These are phyloP conservation scores for Stemphylium vesicarium DNA, from an alignment of 2,329 filamentous ascomycete genomes.

Conservation along the genomic window DNA sequence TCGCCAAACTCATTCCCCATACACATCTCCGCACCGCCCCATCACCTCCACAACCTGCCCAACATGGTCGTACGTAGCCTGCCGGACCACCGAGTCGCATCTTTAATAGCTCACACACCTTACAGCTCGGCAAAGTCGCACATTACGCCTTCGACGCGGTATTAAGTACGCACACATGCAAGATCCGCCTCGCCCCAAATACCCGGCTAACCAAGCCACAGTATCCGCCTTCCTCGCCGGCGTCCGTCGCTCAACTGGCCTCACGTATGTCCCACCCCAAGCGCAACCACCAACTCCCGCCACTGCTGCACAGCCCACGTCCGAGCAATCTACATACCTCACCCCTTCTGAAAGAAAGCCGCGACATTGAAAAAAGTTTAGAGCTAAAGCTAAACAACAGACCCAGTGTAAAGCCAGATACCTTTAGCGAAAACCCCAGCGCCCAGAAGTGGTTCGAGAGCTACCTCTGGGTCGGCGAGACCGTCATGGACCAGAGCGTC, in stretches of 20 bases:
- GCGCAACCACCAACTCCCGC: neutral
- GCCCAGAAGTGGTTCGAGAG: constrained; percentile 88
- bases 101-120: constrained; percentile 62
- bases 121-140: constrained; percentile 87
- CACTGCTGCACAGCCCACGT: constrained; percentile 7
- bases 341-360: neutral
- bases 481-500: constrained; percentile 97
- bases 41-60: constrained; percentile 10
- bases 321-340: neutral
- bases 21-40: constrained; percentile 4
- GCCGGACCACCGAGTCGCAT: constrained; percentile 25
- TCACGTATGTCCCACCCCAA: constrained; percentile 74
- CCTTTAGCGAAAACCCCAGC: constrained; percentile 81
- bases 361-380: constrained; percentile 6
- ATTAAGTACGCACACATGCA: constrained; percentile 66
- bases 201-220: constrained; percentile 48
- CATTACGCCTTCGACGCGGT: constrained; percentile 98
- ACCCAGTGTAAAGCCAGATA: constrained; percentile 86
- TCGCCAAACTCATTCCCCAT: constrained; percentile 12
- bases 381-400: constrained; percentile 49
- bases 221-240: constrained; percentile 96
- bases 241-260: constrained; percentile 94
- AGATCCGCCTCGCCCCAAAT: constrained; percentile 1
- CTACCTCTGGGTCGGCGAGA: constrained; percentile 94
- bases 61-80: constrained; percentile 49